Evolutionary conservation across 1,139 yeast genomes (phyloP).

Genomic region (Geotrichum citri-aurantii): DNA sequence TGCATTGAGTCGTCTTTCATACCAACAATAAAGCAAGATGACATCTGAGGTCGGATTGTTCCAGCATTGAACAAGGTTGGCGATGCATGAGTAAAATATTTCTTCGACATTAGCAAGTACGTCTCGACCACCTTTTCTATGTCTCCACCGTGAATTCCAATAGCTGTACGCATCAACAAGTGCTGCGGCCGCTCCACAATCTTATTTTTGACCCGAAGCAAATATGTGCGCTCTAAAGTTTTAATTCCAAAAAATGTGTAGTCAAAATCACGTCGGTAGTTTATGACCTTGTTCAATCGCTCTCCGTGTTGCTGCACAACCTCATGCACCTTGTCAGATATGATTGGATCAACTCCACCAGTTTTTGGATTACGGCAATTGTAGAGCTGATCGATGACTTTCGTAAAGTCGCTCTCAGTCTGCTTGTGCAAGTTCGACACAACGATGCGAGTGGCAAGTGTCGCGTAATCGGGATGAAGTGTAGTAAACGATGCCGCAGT

Average conservation of each 20-base stretch:
- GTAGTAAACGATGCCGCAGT: slow-evolving; percentile 87
- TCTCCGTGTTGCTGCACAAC: slow-evolving; percentile 50
- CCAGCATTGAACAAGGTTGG: slow-evolving; percentile 82
- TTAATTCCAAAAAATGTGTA: slow-evolving; percentile 71
- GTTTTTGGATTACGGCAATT: slow-evolving; percentile 58
- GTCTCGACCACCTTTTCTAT: slow-evolving; percentile 59
- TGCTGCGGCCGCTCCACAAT: slow-evolving; percentile 79
- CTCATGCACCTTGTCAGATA: slow-evolving; percentile 53
- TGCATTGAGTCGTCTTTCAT: slow-evolving; percentile 78
- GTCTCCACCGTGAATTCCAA: slow-evolving; percentile 69
- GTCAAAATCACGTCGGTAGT: slow-evolving; percentile 58
- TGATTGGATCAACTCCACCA: slow-evolving; percentile 60
- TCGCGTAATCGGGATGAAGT: slow-evolving; percentile 82
- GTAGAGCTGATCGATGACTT: slow-evolving; percentile 59
- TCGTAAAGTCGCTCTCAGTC: slow-evolving; percentile 67
- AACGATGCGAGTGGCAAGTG: slow-evolving; percentile 79
- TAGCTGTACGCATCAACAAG: slow-evolving; percentile 69
- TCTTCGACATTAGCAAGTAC: slow-evolving; percentile 67
- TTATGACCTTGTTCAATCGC: slow-evolving; percentile 57
- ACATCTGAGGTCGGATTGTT: slow-evolving; percentile 66
- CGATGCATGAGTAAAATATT: slow-evolving; percentile 72
- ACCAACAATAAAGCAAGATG: slow-evolving; percentile 74
- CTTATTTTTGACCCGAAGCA: slow-evolving; percentile 51
- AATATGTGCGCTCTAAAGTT: slow-evolving; percentile 66
- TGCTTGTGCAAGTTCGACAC: slow-evolving; percentile 71